Evolutionary conservation across 2,329 filamentous ascomycete genomes (phyloP), one percentile per base, ranked within the genome.

Genomic region (Cytospora piceae): DNA sequence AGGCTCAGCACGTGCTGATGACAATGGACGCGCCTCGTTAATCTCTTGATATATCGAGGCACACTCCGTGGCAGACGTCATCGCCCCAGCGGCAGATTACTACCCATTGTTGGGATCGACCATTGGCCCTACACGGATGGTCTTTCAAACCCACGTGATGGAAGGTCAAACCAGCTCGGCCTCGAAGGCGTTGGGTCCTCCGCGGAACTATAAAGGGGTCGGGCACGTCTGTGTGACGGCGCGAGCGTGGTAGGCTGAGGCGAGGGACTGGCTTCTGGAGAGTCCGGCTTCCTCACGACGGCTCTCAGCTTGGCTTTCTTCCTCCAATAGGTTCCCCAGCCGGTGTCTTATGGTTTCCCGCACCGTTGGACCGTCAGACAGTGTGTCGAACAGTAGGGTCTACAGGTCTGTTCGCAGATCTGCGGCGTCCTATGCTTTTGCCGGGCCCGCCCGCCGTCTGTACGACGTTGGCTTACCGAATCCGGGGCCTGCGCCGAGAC

Each of bases 401-500:
- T 11, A 4, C 8, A 15, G 34, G 11, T 37, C 14, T 37, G 34
- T 37, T 37, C 39, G 20, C 39, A 4, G 20, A 42, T 42, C 39
- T 42, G 39, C 39, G 39, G 39, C 17, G 7, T 17, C 32, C 24
- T n/a, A 24, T 32, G 29, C 53, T 2, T 20, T 37, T 32, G 37
- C 31, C 31, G 9, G 7, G 12, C 17, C 20, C 31, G n/a, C 3
- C 54, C 20, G 8, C 22, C 22, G 31, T 56, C 54, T 62, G 52
- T 62, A 29, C 29, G 52, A 62, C 59, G 22, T n/a, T 62, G 52
- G 7, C 59, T 62, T 62, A 31, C 59, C 39, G 20, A 52, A 62
- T 56, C 59, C n/a, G 51, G 52, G 27, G 15, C 9, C 17, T 62
- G 59, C 52, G 37, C 59, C 59, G 59, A 62, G 59, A 62, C 52